Evolutionary conservation across 345 rosid genomes (phyloP), one percentile per base, ranked within the genome.

Genomic region (Salix purpurea): DNA sequence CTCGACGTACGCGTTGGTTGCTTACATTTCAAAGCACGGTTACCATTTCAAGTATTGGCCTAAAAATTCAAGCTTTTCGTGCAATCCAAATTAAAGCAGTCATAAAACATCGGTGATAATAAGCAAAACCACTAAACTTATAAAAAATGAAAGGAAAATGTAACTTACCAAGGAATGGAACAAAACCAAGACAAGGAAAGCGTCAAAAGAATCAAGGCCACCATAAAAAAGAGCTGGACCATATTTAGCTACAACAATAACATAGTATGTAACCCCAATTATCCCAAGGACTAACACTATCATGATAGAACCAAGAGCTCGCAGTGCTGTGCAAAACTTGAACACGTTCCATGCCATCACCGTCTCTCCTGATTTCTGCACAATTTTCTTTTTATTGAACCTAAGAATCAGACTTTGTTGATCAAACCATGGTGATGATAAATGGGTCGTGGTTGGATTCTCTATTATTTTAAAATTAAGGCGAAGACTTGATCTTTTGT

Each of bases 241-340:
- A 73, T 91, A 93, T 77, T 84, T 89, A 9, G 70, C 83, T 0
- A 91, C 71, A 21, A 90, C 96, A 56, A 92, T 78, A 64, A 87
- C 85, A 72, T 90, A 91, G 69, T 92, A 92, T 8, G 96, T 85
- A 78, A 90, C 82, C 50, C 92, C 91, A 60, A 85, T 72, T 65
- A 92, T 85, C 36, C 88, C 91, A 32, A 92, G 75, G 18, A 92
- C 91, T 46, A 88, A 73, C 1, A 88, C 26, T 77, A 92, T 90
- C 97, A 92, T 90, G 64, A 92, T 81, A 42, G 94, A 91, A 44
- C 97, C 96, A 71, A 91, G 82, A 15, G 92, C 97, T 0, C 97
- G 92, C 30, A 92, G 89, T 8, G 90, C 87, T 42, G 94, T 89
- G 71, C 97, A 92, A 84, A 87, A 91, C 79, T 85, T 89, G 91